Conservation (phyloP, 2,329 filamentous ascomycete species). For the Sclerotinia glacialis region DNA sequence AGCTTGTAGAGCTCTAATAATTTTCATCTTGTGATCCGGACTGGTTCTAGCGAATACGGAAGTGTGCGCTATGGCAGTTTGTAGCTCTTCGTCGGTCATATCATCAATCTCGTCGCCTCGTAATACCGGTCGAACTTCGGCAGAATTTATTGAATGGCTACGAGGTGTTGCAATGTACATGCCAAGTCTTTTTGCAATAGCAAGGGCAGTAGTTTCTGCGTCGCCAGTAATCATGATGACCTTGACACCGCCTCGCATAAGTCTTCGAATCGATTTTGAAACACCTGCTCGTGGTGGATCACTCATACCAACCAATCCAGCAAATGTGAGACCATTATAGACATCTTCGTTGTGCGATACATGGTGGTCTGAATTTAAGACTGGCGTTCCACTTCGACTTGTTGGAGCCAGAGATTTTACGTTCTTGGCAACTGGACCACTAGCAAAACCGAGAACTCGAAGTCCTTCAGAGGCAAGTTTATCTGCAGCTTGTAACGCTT, state of each 20-base stretch:
- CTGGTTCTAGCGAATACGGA: slow-evolving; percentile 96
- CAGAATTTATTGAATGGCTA: slow-evolving; percentile 52
- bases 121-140: slow-evolving; percentile 69
- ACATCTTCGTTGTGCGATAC: slow-evolving; percentile 61
- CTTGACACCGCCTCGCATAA: slow-evolving; percentile 92
- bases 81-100: slow-evolving; percentile 83
- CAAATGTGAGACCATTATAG: slow-evolving; percentile 82
- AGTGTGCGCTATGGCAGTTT: slow-evolving; percentile 79
- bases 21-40: slow-evolving; percentile 97
- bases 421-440: slow-evolving; percentile 63
- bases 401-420: slow-evolving; percentile 41
- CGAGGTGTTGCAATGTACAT: slow-evolving; percentile 70
- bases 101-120: slow-evolving; percentile 88
- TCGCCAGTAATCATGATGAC: slow-evolving; percentile 99
- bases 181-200: slow-evolving; percentile 91
- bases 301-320: slow-evolving; percentile 93
- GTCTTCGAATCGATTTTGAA: slow-evolving; percentile 77
- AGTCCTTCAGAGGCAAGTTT: slow-evolving; percentile 86
- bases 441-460: slow-evolving; percentile 89
- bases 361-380: slow-evolving; percentile 36
- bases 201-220: slow-evolving; percentile 88
- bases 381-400: slow-evolving; percentile 53
- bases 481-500: slow-evolving; percentile 77
- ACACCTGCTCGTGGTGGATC: slow-evolving; percentile 92
- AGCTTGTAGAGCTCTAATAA: slow-evolving; percentile 84